A percentile compares a stretch with the other conserved stretches of the same genome.
These are phyloP conservation scores for Phytopythium aichiense DNA, from an alignment of 352 stramenopile genomes.

Conservation along the genomic window DNA sequence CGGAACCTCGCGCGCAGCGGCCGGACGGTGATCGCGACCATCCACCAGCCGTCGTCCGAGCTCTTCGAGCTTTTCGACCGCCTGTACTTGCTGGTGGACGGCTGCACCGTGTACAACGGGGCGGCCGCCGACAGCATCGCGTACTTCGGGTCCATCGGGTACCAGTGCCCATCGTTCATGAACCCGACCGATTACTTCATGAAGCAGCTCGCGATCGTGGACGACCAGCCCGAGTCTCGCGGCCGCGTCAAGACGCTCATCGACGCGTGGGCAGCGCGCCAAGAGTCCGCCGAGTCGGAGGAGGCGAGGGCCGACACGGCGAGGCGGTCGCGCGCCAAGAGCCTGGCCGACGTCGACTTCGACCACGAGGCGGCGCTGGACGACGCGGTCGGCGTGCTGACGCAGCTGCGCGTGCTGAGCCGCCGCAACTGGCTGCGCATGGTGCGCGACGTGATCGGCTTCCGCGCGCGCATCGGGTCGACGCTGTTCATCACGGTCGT, in stretches of 20 bases:
- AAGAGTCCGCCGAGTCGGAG: not conserved
- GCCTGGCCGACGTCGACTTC: constrained; percentile 4
- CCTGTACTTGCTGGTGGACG: constrained; percentile 34
- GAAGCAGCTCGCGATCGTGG: constrained; percentile 32
- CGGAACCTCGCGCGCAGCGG: constrained; percentile 59
- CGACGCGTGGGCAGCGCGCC: constrained; percentile 11
- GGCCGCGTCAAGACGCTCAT: constrained; percentile 20
- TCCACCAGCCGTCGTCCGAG: constrained; percentile 73
- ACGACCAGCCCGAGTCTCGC: constrained; percentile 18
- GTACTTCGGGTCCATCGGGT: constrained; percentile 24
- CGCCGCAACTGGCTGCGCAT: constrained; percentile 28
- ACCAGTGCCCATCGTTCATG: constrained; percentile 34
- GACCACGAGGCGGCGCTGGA: constrained; percentile 6
- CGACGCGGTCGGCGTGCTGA: constrained; percentile 6
- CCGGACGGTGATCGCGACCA: constrained; percentile 81
- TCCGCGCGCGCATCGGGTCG: constrained; percentile 25
- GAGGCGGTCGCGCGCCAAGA: constrained; percentile 1
- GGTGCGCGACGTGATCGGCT: constrained; percentile 26
- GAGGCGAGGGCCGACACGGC: not conserved
- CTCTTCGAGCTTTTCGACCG: constrained; percentile 37
- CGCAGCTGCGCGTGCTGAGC: constrained; percentile 21
- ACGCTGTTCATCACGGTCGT: constrained; percentile 31
- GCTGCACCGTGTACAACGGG: constrained; percentile 31
- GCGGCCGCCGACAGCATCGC: constrained; percentile 29
- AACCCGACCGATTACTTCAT: constrained; percentile 45